Evolutionary conservation across 345 rosid genomes (phyloP).

Genomic region (Linum lewisii): DNA sequence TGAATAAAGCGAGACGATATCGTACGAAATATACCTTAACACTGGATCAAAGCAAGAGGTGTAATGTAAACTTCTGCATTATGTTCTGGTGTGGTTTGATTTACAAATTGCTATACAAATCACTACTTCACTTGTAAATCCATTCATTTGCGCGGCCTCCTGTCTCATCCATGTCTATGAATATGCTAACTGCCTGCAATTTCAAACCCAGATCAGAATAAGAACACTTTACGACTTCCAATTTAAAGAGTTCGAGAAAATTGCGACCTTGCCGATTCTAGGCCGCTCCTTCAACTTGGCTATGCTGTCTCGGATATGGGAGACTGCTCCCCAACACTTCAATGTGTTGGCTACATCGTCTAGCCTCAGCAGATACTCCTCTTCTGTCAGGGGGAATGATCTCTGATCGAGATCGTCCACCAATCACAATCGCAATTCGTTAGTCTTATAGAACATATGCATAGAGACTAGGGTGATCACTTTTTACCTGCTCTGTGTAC

Average conservation of each 20-base stretch:
- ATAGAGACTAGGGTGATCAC: background rate
- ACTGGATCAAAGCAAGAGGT: no score
- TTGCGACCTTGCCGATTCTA: no score
- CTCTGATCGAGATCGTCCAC: constrained; percentile 34
- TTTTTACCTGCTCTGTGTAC: constrained; percentile 79
- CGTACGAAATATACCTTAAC: no score
- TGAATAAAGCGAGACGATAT: no score
- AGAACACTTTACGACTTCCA: no score
- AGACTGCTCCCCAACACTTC: constrained; percentile 95
- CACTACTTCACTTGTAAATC: constrained; percentile 71
- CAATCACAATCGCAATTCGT: background rate
- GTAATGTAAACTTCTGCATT: no score
- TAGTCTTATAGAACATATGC: no score
- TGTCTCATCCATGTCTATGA: constrained; percentile 88
- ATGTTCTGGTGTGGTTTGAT: background rate
- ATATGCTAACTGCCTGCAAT: constrained; percentile 98
- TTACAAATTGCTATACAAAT: background rate
- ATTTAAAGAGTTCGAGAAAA: background rate
- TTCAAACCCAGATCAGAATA: no score
- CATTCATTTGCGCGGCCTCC: constrained; percentile 95
- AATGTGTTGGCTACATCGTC: constrained; percentile 87
- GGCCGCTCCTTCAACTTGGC: no score
- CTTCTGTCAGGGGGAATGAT: constrained; percentile 91
- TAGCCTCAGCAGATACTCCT: constrained; percentile 85
- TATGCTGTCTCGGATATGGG: no score